Base-by-base conservation (phyloP, 441 rosid species). In the Lepidium campestre region DNA sequence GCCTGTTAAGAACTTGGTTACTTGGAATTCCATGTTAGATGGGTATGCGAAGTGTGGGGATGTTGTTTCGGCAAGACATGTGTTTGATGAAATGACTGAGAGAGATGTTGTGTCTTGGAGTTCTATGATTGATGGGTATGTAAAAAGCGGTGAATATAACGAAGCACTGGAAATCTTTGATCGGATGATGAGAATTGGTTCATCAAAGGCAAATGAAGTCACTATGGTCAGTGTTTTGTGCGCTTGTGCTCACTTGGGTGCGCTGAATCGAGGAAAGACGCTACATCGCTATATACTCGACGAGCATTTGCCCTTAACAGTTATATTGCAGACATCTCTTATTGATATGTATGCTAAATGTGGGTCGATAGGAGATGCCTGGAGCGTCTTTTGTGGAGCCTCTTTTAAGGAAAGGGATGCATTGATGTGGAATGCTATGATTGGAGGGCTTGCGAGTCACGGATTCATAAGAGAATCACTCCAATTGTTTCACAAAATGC, bases 341-440 rank as follows among this genome's bases (percentile, higher is more conserved):
- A 78, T 88, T n/a, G 97, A 92, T 76, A 92, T 90, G 97, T 88
- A 88, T 34, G 90, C 95, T 13, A 90, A 90, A 62, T 88, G 96
- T 1, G 95, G 98, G 35, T 87, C 85, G 0, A 84, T 88, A 46
- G 78, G 80, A 6, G 87, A 90, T 39, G 93, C 98, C 36, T 56
- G 84, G 68, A 47, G 23, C 0, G 89, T 88, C 22, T 92, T 92
- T 58, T 77, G 57, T 5, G 49, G 70, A 42, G 84, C 68, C 64
- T 48, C 57, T 0, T n/a, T 37, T 40, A 18, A 48, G 25, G 65
- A 67, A 39, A 71, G 60, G 0, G 98, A 92, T 78, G 91, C 84
- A 25, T 68, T 92, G 54, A 72, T 87, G 48, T 89, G 96, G 98
- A 92, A 92, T 72, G 82, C 95, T 36, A 81, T 86, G 77, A 85